Base-by-base conservation (phyloP, 768 basidiomycete genomes). In the Rhizopogon vulgaris region DNA sequence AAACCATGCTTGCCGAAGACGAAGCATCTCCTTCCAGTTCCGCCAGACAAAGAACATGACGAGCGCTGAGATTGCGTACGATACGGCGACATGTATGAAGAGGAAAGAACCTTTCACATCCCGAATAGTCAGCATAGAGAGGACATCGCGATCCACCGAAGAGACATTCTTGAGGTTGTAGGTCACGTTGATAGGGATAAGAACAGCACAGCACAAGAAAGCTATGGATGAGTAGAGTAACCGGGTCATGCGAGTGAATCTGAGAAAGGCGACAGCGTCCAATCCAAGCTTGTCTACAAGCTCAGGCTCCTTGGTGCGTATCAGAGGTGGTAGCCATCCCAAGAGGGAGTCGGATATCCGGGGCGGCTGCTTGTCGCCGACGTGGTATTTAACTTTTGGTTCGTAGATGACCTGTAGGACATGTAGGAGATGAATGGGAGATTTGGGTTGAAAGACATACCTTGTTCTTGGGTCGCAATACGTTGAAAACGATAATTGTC, bases 321-420 rank as follows among this genome's bases (percentile, higher is more conserved):
- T 62, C 38, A 97, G 79, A 1, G 94, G 94, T 7, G 86, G 84
- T 0, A 97, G 72, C 95, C 95, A 99, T 56, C 91, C 90, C 43
- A 92, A 80, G 41, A 95, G 66, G 1, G 87, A 84, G 66, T 88
- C 84, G 37, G 84, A 84, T 66, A 95, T 89, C 22, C 81, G 80
- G 6, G 90, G 90, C 28, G 89, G 90, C 25, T 77, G 72, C 65
- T 90, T 90, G 68, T 82, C 68, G 38, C 84, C 87, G 54, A 80
- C 75, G 62, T 90, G 89, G 64, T 93, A 94, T 69, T 94, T 94
- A 69, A 90, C 83, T 71, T 94, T 96, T 56, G 92, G 94, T 65
- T 93, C 90, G 63, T 95, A 95, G 53, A 94, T 82, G 55, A 90
- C 80, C 91, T 91, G 53, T 56, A 27, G 34, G 17, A 46, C 1